Percentiles rank a stretch among this genome's conserved stretches.
Evolutionary conservation across 1,284 basidiomycete genomes (phyloP).

Genomic region (Phylloboletellus chloephorus): DNA sequence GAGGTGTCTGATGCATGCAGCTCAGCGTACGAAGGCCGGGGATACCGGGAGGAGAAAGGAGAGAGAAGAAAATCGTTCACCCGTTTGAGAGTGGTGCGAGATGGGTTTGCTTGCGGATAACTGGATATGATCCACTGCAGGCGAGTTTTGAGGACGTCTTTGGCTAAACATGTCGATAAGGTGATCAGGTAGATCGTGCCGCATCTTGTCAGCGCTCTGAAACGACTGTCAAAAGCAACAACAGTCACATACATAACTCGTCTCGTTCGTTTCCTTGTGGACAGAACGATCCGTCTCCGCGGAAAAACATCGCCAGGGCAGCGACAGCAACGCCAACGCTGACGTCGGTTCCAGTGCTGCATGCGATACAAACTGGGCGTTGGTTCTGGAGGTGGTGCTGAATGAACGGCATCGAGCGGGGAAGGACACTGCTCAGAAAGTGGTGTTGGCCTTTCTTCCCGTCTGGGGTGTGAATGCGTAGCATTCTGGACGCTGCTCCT

Average conservation of each 20-base stretch:
- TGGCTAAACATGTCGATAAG: slow-evolving; percentile 38
- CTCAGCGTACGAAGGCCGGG: neutral
- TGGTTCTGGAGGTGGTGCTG: slow-evolving; percentile 35
- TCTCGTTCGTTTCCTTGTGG: slow-evolving; percentile 9
- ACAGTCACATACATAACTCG: slow-evolving; percentile 18
- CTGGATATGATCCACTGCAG: slow-evolving; percentile 79
- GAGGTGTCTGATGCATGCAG: neutral
- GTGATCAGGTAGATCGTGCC: no score
- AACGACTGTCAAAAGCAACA: no score
- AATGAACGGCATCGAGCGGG: slow-evolving; percentile 47
- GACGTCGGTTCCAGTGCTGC: slow-evolving; percentile 53
- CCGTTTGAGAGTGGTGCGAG: slow-evolving; percentile 67
- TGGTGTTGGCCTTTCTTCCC: slow-evolving; percentile 52
- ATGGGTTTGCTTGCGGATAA: slow-evolving; percentile 68
- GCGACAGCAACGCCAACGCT: slow-evolving; percentile 60
- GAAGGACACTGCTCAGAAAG: slow-evolving; percentile 48
- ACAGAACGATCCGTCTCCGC: slow-evolving; percentile 42
- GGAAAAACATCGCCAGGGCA: slow-evolving; percentile 55
- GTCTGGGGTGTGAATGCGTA: slow-evolving; percentile 33
- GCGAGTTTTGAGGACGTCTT: slow-evolving; percentile 58
- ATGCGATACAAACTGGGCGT: slow-evolving; percentile 46
- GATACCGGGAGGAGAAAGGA: slow-evolving; percentile 16
- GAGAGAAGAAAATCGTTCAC: slow-evolving; percentile 73
- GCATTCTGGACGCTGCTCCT: slow-evolving; percentile 9
- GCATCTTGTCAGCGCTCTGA: no score